Percentiles rank a stretch among this genome's conserved stretches.
Conservation (phyloP, 306 rosid species). For the Prunus kanzakura region DNA sequence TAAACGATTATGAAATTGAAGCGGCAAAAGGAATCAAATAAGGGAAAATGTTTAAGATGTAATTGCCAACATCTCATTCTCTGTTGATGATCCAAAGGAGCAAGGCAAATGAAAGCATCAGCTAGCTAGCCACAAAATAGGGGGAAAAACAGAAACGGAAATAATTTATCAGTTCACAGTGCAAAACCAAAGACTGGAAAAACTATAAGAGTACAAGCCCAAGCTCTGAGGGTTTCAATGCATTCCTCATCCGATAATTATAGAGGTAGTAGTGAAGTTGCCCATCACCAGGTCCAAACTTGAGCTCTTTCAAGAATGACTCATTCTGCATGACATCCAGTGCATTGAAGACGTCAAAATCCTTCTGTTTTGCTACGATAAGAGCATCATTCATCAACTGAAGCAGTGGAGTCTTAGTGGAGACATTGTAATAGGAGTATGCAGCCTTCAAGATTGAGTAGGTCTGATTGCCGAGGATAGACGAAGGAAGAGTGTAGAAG, state of each 20-base stretch:
- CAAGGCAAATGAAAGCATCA: conserved; percentile 22
- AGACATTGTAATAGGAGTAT: conserved; percentile 72
- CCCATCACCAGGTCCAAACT: conserved; percentile 68
- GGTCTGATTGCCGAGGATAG: conserved; percentile 70
- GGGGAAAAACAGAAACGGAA: not conserved
- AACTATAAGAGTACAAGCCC: conserved; percentile 66
- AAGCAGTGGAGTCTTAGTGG: conserved; percentile 64
- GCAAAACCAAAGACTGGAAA: conserved; percentile 24
- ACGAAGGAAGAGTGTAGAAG: conserved; percentile 92
- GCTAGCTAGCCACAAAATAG: conserved; percentile 9
- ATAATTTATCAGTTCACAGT: not conserved
- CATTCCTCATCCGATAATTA: conserved; percentile 45
- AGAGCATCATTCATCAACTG: conserved; percentile 84
- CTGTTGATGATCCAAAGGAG: conserved; percentile 17
- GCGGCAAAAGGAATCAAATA: not conserved
- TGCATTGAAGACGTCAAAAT: conserved; percentile 79
- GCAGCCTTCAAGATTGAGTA: conserved; percentile 80
- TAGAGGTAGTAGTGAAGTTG: conserved; percentile 66
- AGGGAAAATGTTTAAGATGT: not conserved
- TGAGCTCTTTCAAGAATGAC: conserved; percentile 53
- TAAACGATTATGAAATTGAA: not conserved
- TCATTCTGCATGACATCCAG: conserved; percentile 83
- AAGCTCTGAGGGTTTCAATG: conserved; percentile 60
- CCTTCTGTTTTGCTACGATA: conserved; percentile 65
- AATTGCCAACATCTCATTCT: not conserved